Evolutionary conservation across 2,329 filamentous ascomycete species (phyloP).

Genomic region (Alternaria sp.): DNA sequence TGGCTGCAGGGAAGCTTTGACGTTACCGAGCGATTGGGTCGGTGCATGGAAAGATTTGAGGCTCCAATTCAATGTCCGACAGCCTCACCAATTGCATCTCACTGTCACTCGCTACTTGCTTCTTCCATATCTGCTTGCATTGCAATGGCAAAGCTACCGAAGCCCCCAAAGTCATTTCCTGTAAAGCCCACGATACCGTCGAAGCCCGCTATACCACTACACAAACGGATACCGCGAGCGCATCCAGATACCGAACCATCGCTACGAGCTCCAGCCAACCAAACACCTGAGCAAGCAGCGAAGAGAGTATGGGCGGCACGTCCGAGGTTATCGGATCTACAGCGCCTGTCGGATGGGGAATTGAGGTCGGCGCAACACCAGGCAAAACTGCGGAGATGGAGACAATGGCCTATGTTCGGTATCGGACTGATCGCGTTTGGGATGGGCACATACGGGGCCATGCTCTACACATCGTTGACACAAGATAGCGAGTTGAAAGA

Average conservation of each 20-base stretch:
- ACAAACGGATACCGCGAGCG: conserved; percentile 26
- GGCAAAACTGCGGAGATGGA: conserved; percentile 41
- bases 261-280: conserved; percentile 22
- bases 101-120: conserved; percentile 17
- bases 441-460: conserved; percentile 53
- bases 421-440: conserved; percentile 48
- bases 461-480: conserved; percentile 48
- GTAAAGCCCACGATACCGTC: conserved; percentile 33
- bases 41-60: conserved; percentile 27
- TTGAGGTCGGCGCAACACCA: conserved; percentile 36
- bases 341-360: conserved; percentile 41
- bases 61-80: conserved; percentile 18
- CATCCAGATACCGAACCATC: conserved; percentile 22
- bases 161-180: conserved; percentile 34
- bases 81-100: conserved; percentile 28
- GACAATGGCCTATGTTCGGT: conserved; percentile 47
- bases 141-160: conserved; percentile 48
- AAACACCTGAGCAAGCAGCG: conserved; percentile 29
- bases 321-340: conserved; percentile 37
- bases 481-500: conserved; percentile 35
- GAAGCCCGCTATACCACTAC: conserved; percentile 27
- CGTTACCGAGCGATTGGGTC: conserved; percentile 27
- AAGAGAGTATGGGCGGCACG: conserved; percentile 39
- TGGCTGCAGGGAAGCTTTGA: conserved; percentile 27
- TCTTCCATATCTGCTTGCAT: conserved; percentile 26